Evolutionary conservation across 768 basidiomycete species (phyloP).

Genomic region (Leccinum subgranulosum): DNA sequence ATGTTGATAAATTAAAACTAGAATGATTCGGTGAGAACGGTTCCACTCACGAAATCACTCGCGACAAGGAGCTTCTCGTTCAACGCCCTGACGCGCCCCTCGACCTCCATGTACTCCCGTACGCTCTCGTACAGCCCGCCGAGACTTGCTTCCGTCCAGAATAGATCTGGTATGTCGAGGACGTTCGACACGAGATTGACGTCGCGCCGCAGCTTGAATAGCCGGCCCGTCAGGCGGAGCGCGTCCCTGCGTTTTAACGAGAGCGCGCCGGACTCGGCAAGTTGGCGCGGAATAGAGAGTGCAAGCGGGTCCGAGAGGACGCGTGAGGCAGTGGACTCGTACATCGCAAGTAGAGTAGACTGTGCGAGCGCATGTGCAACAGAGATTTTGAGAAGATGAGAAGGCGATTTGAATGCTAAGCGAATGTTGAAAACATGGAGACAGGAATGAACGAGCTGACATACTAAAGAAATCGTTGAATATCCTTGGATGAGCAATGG

Average conservation of each 20-base stretch:
- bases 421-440: not conserved
- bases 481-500: conserved; percentile 83
- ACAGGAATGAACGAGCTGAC: conserved; percentile 26
- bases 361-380: conserved; percentile 93
- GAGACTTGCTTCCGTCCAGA: conserved; percentile 92
- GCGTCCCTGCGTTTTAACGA: conserved; percentile 78
- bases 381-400: conserved; percentile 88
- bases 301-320: conserved; percentile 78
- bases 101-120: conserved; percentile 93
- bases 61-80: conserved; percentile 88
- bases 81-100: conserved; percentile 72
- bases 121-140: conserved; percentile 90
- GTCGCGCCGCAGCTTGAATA: conserved; percentile 87
- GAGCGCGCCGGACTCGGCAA: conserved; percentile 74
- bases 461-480: conserved; percentile 96
- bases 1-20: not conserved
- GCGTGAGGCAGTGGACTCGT: conserved; percentile 73
- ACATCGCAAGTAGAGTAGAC: conserved; percentile 86
- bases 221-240: conserved; percentile 76
- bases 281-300: conserved; percentile 78
- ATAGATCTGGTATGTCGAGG: conserved; percentile 88
- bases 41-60: conserved; percentile 73
- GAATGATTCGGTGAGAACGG: not conserved
- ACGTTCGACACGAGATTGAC: conserved; percentile 92
- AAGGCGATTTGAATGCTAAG: conserved; percentile 85